Conservation (phyloP, 345 rosid species). For the Populus davidiana region DNA sequence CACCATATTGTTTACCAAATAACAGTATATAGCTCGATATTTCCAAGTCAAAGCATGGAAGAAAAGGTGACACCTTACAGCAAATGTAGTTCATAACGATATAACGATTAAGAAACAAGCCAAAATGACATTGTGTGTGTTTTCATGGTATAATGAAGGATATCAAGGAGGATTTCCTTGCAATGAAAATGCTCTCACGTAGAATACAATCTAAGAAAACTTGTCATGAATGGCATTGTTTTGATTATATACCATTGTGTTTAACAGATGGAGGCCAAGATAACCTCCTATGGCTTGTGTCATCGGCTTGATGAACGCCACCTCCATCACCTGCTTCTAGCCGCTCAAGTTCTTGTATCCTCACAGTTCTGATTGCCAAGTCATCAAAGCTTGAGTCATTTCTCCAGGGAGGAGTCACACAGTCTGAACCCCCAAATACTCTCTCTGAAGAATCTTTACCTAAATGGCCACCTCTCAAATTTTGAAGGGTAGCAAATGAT, state of each 20-base stretch:
- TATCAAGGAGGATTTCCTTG: not conserved
- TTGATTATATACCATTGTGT: conserved; percentile 24
- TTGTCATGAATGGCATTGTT: not conserved
- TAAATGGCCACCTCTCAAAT: conserved; percentile 70
- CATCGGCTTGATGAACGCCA: conserved; percentile 42
- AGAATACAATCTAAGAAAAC: not conserved
- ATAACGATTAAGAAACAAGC: not conserved
- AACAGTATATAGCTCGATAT: not conserved
- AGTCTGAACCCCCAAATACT: conserved; percentile 44
- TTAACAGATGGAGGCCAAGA: conserved; percentile 87
- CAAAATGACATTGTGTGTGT: not conserved
- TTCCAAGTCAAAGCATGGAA: not conserved
- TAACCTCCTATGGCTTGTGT: conserved; percentile 56
- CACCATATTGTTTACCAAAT: not conserved
- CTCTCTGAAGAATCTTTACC: conserved; percentile 39
- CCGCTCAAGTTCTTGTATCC: conserved; percentile 40
- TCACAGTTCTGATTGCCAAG: conserved; percentile 40
- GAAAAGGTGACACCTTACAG: not conserved
- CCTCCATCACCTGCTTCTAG: conserved; percentile 40
- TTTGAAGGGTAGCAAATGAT: conserved; percentile 85
- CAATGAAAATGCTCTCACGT: conserved; percentile 1
- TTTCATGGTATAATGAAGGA: not conserved
- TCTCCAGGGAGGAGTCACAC: conserved; percentile 73
- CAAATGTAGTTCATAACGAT: not conserved
- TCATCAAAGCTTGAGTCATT: conserved; percentile 63